Evolutionary conservation across 2,329 filamentous ascomycete species (phyloP), one percentile per base, ranked within the genome.

Genomic region (Colletotrichum lentis): DNA sequence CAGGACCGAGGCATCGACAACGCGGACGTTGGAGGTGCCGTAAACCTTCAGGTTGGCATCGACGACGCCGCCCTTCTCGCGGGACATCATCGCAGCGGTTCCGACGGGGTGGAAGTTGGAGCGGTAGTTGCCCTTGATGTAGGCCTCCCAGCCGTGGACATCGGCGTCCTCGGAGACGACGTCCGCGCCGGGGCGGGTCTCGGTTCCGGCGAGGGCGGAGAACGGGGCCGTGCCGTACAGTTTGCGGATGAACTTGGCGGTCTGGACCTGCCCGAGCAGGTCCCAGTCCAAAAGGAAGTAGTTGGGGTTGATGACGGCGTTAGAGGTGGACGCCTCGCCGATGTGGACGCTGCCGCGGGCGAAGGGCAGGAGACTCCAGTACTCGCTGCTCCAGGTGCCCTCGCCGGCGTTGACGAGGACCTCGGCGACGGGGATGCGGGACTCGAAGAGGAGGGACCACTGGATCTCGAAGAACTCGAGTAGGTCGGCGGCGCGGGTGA

Each of bases 51-150:
- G 76, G 43, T 71, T 43, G 0, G 80, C 70, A 63, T 83, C 80
- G 0, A 86, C 84, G 14, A 86, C 84, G 3, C 84, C 84, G 0
- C 83, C 84, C 3, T 82, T 76, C 35, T 81, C 79, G 14, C 78
- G 75, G 2, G 82, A 78, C 77, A 85, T 80, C 84, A 86, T 86
- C 3, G 84, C 78, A 3, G 81, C 78, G 0, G 83, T 85, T 2
- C 83, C 83, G 27, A 80, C 76, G 0, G 81, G 78, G 71, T 86
- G 84, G 52, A 82, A 82, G 24, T 79, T 79, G 1, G 76, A 69
- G 14, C 66, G 66, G 44, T 69, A 68, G 65, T 65, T 68, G 31
- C 50, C 43, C 24, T 54, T 64, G 22, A 69, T 52, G 62, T 63
- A 69, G 43, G 35, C 43, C 14, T 44, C 44, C 66, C 66, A 66